Conservation (phyloP, 208 protist species). For the Acanthamoeba castellanii region DNA sequence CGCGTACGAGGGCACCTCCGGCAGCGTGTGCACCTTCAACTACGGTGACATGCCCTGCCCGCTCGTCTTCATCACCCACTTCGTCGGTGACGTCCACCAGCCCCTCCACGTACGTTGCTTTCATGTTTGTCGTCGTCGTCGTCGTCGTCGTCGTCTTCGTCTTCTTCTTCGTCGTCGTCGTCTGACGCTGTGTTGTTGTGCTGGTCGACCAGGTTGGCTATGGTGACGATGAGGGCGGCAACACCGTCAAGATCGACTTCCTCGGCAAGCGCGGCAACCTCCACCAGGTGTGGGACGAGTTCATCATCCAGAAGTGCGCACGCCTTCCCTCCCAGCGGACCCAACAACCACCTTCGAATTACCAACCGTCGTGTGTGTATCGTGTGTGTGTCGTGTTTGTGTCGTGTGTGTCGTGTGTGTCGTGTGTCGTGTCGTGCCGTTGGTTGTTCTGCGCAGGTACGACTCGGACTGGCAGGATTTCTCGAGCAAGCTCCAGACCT, state of each 20-base stretch:
- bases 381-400: too few relatives aligned
- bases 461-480: constrained; percentile 57
- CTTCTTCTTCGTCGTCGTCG: not conserved
- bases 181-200: not conserved
- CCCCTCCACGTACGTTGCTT: constrained; percentile 69
- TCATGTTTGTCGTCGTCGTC: too few relatives aligned
- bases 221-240: constrained; percentile 74
- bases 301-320: constrained; percentile 66
- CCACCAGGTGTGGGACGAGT: constrained; percentile 73
- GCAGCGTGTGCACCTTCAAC: constrained; percentile 58
- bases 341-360: too few relatives aligned
- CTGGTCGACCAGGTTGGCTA: constrained; percentile 32
- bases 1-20: not conserved
- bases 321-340: too few relatives aligned
- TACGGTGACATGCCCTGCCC: constrained; percentile 68
- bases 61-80: constrained; percentile 76
- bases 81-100: constrained; percentile 75
- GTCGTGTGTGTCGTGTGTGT: too few relatives aligned
- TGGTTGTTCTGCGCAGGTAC: constrained; percentile 1
- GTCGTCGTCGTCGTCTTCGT: not conserved
- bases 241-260: constrained; percentile 76
- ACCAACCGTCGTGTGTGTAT: too few relatives aligned
- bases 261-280: constrained; percentile 71
- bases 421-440: not conserved
- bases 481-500: constrained; percentile 30